Evolutionary conservation across 2,329 filamentous ascomycete species (phyloP).

Genomic region (Penicillium crustosum): DNA sequence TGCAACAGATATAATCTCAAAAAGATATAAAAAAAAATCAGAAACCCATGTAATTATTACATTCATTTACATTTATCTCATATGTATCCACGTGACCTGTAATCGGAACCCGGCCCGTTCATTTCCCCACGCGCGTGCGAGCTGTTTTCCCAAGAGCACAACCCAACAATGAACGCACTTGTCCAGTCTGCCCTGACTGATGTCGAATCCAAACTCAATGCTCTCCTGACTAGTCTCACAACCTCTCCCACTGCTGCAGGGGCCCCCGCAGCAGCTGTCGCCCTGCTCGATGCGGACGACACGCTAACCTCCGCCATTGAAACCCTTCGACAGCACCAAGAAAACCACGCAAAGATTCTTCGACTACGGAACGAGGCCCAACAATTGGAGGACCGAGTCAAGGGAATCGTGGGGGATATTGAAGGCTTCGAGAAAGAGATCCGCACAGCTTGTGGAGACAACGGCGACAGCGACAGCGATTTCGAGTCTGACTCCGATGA

Average conservation of each 20-base stretch:
- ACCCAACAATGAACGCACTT: conserved; percentile 40
- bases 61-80: not conserved
- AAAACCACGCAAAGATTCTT: conserved; percentile 45
- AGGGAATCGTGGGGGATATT: conserved; percentile 43
- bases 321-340: conserved; percentile 46
- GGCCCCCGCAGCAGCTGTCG: conserved; percentile 42
- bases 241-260: conserved; percentile 46
- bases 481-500: conserved; percentile 28
- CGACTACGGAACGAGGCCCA: conserved; percentile 43
- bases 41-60: not conserved
- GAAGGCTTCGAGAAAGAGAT: conserved; percentile 44
- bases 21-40: not conserved
- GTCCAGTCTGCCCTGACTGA: conserved; percentile 41
- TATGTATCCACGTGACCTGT: conserved; percentile 4
- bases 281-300: conserved; percentile 46
- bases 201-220: conserved; percentile 46
- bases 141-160: not conserved
- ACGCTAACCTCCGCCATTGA: conserved; percentile 42
- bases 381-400: conserved; percentile 42
- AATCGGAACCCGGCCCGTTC: conserved; percentile 1
- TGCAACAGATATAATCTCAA: not conserved
- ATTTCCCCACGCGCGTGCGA: not conserved
- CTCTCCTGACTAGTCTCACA: conserved; percentile 43
- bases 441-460: conserved; percentile 32
- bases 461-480: conserved; percentile 35